Conservation (phyloP, 257 asterid genomes). For the Leptodermis oblonga region DNA sequence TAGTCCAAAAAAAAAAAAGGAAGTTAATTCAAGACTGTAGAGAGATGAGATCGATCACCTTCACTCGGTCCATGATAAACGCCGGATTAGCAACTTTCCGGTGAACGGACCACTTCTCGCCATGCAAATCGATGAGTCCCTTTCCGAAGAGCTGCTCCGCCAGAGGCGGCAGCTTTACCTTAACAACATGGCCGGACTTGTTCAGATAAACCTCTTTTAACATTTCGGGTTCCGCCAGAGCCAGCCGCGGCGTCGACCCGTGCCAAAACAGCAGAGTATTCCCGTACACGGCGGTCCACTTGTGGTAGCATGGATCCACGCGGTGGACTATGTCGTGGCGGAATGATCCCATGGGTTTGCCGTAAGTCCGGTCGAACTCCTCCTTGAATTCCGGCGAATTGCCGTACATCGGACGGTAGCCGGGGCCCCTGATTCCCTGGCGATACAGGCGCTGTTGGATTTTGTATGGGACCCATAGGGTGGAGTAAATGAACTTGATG, state of each 20-base stretch:
- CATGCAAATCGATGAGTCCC: slow-evolving; percentile 37
- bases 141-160: slow-evolving; percentile 37
- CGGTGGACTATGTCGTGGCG: slow-evolving; percentile 32
- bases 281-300: slow-evolving; percentile 43
- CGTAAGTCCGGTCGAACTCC: slow-evolving; percentile 28
- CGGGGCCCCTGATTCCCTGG: slow-evolving; percentile 41
- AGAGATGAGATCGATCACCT: slow-evolving; percentile 24
- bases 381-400: slow-evolving; percentile 31
- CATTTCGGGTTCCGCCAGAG: slow-evolving; percentile 33
- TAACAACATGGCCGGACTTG: slow-evolving; percentile 20
- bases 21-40: too few relatives aligned
- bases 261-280: slow-evolving; percentile 43
- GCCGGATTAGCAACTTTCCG: slow-evolving; percentile 31
- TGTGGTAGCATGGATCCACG: slow-evolving; percentile 40
- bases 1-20: background rate
- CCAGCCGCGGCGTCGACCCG: slow-evolving; percentile 39
- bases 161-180: slow-evolving; percentile 25
- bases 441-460: slow-evolving; percentile 27
- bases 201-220: slow-evolving; percentile 32
- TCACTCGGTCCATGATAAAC: slow-evolving; percentile 34
- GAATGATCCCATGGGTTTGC: slow-evolving; percentile 24
- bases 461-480: slow-evolving; percentile 28
- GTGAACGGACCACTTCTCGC: slow-evolving; percentile 37
- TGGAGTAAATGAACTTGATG: slow-evolving; percentile 23
- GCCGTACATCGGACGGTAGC: slow-evolving; percentile 35